Evolutionary conservation across 192 early-diverging fungal genomes (phyloP), one percentile per base, ranked within the genome.

Genomic region (Helicostylum pulchrum): DNA sequence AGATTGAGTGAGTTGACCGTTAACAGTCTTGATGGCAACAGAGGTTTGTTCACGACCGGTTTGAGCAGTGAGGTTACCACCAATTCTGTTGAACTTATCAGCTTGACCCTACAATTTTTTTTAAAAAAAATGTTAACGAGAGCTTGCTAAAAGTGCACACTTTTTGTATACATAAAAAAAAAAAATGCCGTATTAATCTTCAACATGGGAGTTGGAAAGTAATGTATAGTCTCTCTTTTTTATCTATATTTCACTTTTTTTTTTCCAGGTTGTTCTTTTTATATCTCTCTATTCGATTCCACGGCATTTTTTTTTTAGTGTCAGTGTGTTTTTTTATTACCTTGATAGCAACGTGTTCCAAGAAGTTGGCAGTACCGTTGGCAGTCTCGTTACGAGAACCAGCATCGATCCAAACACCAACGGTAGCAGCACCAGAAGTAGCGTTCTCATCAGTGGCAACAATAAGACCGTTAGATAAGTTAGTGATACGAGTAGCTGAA

Each of bases 261-360:
- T 26, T 26, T 26, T 26, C 26, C 26, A 26, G 26, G 26, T 26
- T 39, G 9, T 39, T 39, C 12, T 44, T 21, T 59, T 45, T 17
- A 4, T 15, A 17, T 48, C 14, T 7, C 39, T 59, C 12, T 48
- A 15, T 48, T 19, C 15, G 7, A 10, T 19, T 34, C 39, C 19
- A 21, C 9, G 36, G 36, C 36, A 39, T 39, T 6, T 39, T 39
- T 6, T 39, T 39, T 10, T 39, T 48, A 19, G 34, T 19, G 2
- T 43, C 15, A 44, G 17, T 32, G 7, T 12, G n/a, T 36, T 36
- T 53, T 53, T 8, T 17, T 20, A 62, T 49, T 78, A 90, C 91
- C 87, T 99, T 97, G 87, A 99, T 94, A 26, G 94, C 90, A 92
- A 96, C 93, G 75, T 98, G 94, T 79, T 99, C 94, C 45, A 99